These are phyloP conservation scores for Lactifluus echinatus DNA, from an alignment of 768 basidiomycete genomes.

Conservation along the genomic window DNA sequence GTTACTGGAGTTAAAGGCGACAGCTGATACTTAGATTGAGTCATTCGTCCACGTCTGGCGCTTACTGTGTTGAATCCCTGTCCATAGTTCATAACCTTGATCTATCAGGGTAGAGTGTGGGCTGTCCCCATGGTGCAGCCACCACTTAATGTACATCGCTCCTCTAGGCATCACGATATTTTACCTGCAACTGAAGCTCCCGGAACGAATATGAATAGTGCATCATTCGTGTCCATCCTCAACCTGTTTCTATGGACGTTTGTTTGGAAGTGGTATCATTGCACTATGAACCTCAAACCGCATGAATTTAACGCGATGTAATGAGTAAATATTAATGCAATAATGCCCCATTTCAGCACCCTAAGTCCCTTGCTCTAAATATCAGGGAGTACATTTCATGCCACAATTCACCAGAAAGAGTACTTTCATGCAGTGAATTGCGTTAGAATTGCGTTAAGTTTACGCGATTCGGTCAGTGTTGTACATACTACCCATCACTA, in stretches of 20 bases:
- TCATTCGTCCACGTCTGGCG: not conserved
- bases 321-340: no score
- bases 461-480: no score
- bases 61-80: not conserved
- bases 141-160: not conserved
- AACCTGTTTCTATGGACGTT: conserved; percentile 27
- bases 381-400: no score
- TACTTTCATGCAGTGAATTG: no score
- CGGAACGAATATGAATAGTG: not conserved
- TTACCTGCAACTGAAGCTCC: conserved; percentile 8
- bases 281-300: no score
- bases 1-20: not conserved
- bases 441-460: no score
- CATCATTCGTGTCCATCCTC: not conserved
- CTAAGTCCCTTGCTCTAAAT: no score
- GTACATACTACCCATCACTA: no score
- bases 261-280: conserved; percentile 13
- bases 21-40: not conserved
- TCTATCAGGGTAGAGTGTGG: no score
- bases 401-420: no score
- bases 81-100: not conserved
- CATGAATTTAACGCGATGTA: no score
- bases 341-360: no score
- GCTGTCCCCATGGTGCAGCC: not conserved
- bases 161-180: conserved; percentile 1